A percentile compares a stretch with the other conserved stretches of the same genome.
phyloP scores from a whole-genome alignment of 305 asterid genomes.

The Stenogyne calaminthoides region DNA sequence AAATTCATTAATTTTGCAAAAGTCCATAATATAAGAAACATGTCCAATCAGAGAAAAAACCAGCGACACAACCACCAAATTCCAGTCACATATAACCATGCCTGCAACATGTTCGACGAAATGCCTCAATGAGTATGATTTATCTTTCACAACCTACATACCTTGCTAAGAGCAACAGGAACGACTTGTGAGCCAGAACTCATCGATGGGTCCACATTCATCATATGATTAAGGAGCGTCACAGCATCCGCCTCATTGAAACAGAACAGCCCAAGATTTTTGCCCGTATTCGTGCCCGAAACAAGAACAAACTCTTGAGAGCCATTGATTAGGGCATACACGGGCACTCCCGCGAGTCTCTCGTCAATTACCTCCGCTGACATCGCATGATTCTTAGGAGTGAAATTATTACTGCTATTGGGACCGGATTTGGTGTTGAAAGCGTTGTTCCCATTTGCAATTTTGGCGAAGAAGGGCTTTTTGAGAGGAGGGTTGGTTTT shows the following conservation, averaged over 20 bases:
- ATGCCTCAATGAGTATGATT: slow-evolving; percentile 24
- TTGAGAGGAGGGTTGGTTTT: slow-evolving; percentile 33
- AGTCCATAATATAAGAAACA: neutral
- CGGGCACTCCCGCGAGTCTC: slow-evolving; percentile 87
- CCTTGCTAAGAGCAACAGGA: slow-evolving; percentile 84
- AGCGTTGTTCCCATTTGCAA: slow-evolving; percentile 32
- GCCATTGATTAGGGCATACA: slow-evolving; percentile 71
- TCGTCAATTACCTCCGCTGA: slow-evolving; percentile 63
- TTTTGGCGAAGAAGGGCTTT: slow-evolving; percentile 45
- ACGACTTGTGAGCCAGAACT: slow-evolving; percentile 70
- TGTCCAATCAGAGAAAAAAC: neutral
- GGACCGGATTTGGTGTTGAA: neutral
- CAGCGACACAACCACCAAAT: neutral
- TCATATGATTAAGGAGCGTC: slow-evolving; percentile 66
- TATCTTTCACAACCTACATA: slow-evolving; percentile 20
- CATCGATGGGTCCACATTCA: slow-evolving; percentile 63
- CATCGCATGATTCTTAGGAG: slow-evolving; percentile 35
- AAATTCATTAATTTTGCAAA: neutral
- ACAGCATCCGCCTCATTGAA: slow-evolving; percentile 77
- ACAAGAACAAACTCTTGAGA: slow-evolving; percentile 76
- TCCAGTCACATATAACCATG: neutral
- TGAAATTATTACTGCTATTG: neutral
- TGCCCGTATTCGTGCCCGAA: slow-evolving; percentile 57
- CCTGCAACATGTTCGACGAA: slow-evolving; percentile 34
- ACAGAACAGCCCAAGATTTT: slow-evolving; percentile 76